Evolutionary conservation across 73 alveolate species (phyloP), one percentile per base, ranked within the genome.

Genomic region (Paramecium sexaurelia): DNA sequence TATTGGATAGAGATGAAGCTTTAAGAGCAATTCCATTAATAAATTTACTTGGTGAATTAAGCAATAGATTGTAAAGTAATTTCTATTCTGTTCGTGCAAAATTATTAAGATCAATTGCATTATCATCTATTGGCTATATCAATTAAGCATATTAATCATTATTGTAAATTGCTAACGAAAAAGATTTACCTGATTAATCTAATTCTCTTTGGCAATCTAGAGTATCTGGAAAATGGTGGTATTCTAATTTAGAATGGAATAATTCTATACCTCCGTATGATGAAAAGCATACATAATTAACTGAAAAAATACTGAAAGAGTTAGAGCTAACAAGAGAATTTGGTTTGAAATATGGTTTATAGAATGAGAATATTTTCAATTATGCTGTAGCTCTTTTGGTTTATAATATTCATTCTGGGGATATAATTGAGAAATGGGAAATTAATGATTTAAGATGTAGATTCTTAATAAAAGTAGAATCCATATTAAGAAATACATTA

Each of bases 1-100:
- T 98, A 41, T 91, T 96, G 29, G 98, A 97, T 57, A 94, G 92
- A 90, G 97, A 96, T 86, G 92, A 95, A 68, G 92, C 71, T 55
- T 98, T 96, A 93, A 96, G 96, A 87, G 96, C 98, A 15, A 69
- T 98, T 43, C 99, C 99, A 5, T 94, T 96, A 82, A 93, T 96
- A 10, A 93, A 97, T 43, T 68, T 98, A 13, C 96, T 98, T 95
- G 98, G 96, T 61, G 97, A 96, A 84, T 87, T 97, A 15, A 67
- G 96, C 84, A 99, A 98, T 91, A 85, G 96, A 56, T 82, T 96
- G 57, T 93, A 96, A 85, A 94, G 97, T 43, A 96, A 94, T 19
- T 97, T 96, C 68, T 93, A 94, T 87, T 94, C 98, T 55, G 94
- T 96, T 8, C 94, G 97, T 84, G 94, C 98, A 20, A 92, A 99